Conservation (phyloP, 805 yeast species). For the Saccharomycopsis sp. region DNA sequence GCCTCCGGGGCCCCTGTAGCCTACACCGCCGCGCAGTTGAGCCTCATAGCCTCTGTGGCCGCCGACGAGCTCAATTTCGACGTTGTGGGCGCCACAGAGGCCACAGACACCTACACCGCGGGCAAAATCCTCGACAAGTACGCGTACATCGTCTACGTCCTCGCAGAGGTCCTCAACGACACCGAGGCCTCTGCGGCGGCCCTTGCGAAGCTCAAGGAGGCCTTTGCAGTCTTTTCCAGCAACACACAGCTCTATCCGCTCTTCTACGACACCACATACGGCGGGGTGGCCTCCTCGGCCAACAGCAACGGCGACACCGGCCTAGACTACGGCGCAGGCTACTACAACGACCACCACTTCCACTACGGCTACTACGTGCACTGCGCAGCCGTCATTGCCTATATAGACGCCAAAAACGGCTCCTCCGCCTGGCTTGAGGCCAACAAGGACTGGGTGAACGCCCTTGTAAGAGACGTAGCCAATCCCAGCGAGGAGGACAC, state of each 20-base stretch:
- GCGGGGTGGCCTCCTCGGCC: constrained; percentile 44
- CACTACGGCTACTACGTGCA: constrained; percentile 50
- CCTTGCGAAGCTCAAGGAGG: constrained; percentile 31
- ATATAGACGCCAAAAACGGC: constrained; percentile 43
- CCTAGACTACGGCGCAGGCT: constrained; percentile 44
- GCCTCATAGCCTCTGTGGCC: constrained; percentile 31
- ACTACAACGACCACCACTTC: constrained; percentile 53
- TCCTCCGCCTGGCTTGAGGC: constrained; percentile 37
- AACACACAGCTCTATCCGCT: constrained; percentile 39
- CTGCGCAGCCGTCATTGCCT: constrained; percentile 60
- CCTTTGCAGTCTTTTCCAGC: constrained; percentile 32
- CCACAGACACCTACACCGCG: constrained; percentile 40
- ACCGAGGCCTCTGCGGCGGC: constrained; percentile 29
- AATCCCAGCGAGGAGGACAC: constrained; percentile 48
- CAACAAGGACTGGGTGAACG: constrained; percentile 51
- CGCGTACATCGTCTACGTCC: constrained; percentile 43
- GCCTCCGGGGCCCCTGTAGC: constrained; percentile 25
- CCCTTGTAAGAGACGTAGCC: constrained; percentile 59
- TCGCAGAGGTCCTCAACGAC: constrained; percentile 38
- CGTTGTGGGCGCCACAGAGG: constrained; percentile 42
- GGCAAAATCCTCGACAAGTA: constrained; percentile 46
- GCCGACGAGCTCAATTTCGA: constrained; percentile 30
- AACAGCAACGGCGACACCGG: constrained; percentile 39
- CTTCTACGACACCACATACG: constrained; percentile 43
- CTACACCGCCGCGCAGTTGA: constrained; percentile 29